phyloP scores from a whole-genome alignment of 805 yeast species.

The Saccharomycopsis lassenensis region DNA sequence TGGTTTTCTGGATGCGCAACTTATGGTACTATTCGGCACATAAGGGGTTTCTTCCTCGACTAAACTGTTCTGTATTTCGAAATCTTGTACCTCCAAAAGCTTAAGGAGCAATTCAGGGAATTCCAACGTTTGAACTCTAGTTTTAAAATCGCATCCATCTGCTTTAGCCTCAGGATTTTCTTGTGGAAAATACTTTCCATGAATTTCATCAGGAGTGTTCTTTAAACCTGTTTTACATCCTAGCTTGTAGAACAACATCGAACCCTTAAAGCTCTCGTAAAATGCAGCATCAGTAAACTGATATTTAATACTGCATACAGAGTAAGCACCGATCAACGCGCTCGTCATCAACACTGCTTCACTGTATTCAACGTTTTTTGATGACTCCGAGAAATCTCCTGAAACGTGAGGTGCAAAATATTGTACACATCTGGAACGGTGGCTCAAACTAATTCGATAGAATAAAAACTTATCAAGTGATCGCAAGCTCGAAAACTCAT shows the following conservation, averaged over 20 bases:
- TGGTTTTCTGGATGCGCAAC: neutral
- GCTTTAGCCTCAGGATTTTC: too few species aligned
- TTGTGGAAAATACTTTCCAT: neutral
- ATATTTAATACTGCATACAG: slow-evolving; percentile 3
- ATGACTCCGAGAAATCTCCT: neutral
- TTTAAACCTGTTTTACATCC: slow-evolving; percentile 1
- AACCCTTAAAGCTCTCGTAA: slow-evolving; percentile 2
- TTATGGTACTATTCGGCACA: neutral
- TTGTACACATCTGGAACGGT: slow-evolving; percentile 7
- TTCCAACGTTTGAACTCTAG: too few species aligned
- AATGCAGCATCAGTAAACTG: slow-evolving; percentile 5
- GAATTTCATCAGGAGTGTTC: slow-evolving; percentile 1
- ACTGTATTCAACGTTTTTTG: neutral
- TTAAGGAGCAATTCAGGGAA: slow-evolving; percentile 4
- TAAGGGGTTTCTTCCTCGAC: neutral
- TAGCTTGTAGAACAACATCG: neutral
- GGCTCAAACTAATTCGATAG: slow-evolving; percentile 6
- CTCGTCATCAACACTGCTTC: slow-evolving; percentile 8
- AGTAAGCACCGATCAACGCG: slow-evolving; percentile 3
- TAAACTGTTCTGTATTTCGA: slow-evolving; percentile 1
- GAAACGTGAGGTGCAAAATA: neutral
- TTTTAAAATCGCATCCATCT: too few species aligned
- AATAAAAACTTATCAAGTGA: slow-evolving; percentile 7
- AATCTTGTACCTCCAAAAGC: slow-evolving; percentile 8
- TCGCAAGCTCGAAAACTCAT: slow-evolving; percentile 1